Conservation (phyloP, 306 rosid species). For the Pyrus betulifolia region DNA sequence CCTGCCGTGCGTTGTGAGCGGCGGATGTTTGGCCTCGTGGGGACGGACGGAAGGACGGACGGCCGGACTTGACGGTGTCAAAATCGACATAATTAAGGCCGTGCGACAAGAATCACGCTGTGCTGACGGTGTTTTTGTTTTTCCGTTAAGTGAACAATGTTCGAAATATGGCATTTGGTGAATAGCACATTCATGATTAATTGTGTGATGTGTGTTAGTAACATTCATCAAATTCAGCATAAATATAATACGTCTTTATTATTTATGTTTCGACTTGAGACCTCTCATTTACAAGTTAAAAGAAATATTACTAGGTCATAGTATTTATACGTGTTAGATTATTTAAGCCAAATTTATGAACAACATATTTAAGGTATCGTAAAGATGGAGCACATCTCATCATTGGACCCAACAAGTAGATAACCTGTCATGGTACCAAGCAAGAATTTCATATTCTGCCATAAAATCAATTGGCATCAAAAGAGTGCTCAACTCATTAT, state of each 20-base stretch:
- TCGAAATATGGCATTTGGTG: neutral
- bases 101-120: neutral
- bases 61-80: neutral
- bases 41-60: neutral
- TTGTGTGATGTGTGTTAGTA: neutral
- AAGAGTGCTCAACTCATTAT: neutral
- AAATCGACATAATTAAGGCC: neutral
- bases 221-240: no score
- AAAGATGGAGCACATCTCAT: no score
- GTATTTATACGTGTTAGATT: neutral
- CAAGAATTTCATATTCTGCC: neutral
- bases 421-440: no score
- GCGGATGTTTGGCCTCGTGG: neutral
- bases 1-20: neutral
- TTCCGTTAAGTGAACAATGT: neutral
- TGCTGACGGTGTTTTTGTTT: neutral
- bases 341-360: no score
- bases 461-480: neutral
- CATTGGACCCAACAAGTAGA: no score
- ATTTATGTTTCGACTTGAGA: no score
- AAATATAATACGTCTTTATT: no score
- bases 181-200: neutral
- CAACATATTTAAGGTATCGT: neutral
- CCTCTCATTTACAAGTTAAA: no score
- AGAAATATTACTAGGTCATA: accelerated